These are phyloP conservation scores for Sanguinoderma infundibulare DNA, from an alignment of 1,284 basidiomycete genomes.

Conservation along the genomic window DNA sequence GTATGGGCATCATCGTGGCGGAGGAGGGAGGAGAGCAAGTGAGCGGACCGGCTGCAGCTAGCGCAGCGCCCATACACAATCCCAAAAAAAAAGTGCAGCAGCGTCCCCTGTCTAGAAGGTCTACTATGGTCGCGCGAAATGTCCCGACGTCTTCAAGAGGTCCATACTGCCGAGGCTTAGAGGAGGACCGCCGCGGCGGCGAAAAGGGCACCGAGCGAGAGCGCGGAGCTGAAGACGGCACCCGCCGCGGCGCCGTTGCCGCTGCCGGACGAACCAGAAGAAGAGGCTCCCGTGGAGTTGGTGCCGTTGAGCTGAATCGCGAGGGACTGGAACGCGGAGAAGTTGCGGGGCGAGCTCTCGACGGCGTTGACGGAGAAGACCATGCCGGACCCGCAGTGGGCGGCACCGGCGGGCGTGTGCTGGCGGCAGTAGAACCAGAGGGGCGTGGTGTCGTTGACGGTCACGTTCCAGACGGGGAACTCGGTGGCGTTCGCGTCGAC, in stretches of 20 bases:
- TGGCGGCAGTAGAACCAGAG: slow-evolving; percentile 46
- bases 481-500: slow-evolving; percentile 46
- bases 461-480: slow-evolving; percentile 59
- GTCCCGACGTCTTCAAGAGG: neutral
- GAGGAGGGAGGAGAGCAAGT: slow-evolving; percentile 4
- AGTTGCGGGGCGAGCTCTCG: slow-evolving; percentile 42
- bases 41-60: slow-evolving; percentile 6
- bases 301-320: slow-evolving; percentile 42
- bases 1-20: neutral
- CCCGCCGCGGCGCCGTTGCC: slow-evolving; percentile 11
- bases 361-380: slow-evolving; percentile 50
- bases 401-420: slow-evolving; percentile 33
- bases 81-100: neutral
- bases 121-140: too few species aligned
- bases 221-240: slow-evolving; percentile 9
- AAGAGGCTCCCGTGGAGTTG: slow-evolving; percentile 19
- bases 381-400: slow-evolving; percentile 49
- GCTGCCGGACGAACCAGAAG: slow-evolving; percentile 2
- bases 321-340: slow-evolving; percentile 44
- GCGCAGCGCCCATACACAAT: slow-evolving; percentile 2
- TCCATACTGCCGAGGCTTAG: slow-evolving; percentile 7
- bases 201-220: slow-evolving; percentile 20
- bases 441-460: slow-evolving; percentile 58
- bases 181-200: slow-evolving; percentile 25
- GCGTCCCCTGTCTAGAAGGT: too few species aligned